Conservation (phyloP, 176 grass and related monocot species). For the Aegilops umbellulata region DNA sequence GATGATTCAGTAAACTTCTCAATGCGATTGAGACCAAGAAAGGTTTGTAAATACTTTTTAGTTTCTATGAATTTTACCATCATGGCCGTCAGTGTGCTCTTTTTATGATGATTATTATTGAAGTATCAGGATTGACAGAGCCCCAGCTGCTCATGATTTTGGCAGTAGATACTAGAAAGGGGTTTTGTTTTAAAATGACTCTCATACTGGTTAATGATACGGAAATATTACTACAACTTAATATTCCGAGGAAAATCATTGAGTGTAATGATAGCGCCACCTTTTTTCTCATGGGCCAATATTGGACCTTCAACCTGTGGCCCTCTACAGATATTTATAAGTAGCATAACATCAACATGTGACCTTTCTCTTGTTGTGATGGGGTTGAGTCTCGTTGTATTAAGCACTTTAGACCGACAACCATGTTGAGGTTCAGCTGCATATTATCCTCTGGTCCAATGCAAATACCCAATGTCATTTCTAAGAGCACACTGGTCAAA, state of each 20-base stretch:
- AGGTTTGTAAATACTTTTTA: slow-evolving; percentile 50
- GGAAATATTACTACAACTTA: neutral
- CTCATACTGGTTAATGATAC: neutral
- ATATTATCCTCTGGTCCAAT: neutral
- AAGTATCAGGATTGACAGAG: slow-evolving; percentile 3
- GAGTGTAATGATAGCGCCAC: neutral
- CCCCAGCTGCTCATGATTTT: neutral
- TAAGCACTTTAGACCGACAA: neutral
- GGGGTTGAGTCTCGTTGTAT: neutral
- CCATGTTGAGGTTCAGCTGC: neutral
- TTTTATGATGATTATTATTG: slow-evolving; percentile 1
- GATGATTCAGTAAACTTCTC: slow-evolving; percentile 36
- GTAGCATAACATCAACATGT: neutral
- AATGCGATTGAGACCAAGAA: slow-evolving; percentile 55
- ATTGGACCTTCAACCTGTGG: slow-evolving; percentile 6
- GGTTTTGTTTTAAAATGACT: slow-evolving; percentile 7
- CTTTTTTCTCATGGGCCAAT: neutral
- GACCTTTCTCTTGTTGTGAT: neutral
- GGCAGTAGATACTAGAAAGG: neutral
- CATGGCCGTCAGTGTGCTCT: neutral
- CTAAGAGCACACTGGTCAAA: neutral
- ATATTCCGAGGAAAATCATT: neutral
- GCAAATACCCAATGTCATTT: neutral
- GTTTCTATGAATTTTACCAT: slow-evolving; percentile 17
- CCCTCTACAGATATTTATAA: neutral